Conservation (phyloP, 106 monocot genomes). For the Phalaenopsis aphrodite region DNA sequence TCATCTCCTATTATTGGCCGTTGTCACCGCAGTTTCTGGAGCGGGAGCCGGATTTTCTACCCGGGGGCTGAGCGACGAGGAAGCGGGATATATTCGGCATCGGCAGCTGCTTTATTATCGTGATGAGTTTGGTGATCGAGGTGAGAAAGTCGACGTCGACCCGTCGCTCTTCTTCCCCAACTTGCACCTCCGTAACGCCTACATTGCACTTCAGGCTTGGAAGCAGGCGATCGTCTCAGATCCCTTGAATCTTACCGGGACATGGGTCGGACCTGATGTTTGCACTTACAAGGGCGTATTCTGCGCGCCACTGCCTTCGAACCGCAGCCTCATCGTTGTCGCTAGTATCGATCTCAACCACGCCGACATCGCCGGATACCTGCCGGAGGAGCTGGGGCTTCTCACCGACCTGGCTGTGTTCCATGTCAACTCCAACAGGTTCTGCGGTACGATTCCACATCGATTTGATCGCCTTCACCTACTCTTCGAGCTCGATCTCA, state of each 20-base stretch:
- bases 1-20: conserved; percentile 6
- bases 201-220: conserved; percentile 85
- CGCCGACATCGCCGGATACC: conserved; percentile 72
- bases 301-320: conserved; percentile 46
- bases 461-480: conserved; percentile 28
- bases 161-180: conserved; percentile 40
- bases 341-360: conserved; percentile 83
- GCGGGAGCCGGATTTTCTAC: neutral
- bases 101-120: conserved; percentile 55
- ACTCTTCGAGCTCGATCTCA: conserved; percentile 73
- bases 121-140: conserved; percentile 36
- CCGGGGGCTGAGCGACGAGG: conserved; percentile 1
- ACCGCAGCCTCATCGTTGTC: conserved; percentile 34
- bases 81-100: conserved; percentile 15
- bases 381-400: conserved; percentile 65
- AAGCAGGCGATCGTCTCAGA: conserved; percentile 74
- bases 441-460: conserved; percentile 63
- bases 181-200: conserved; percentile 45
- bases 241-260: conserved; percentile 45
- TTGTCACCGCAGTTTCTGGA: neutral
- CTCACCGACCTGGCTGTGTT: conserved; percentile 59
- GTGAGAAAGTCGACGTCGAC: conserved; percentile 24
- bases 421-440: conserved; percentile 85
- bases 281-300: conserved; percentile 62
- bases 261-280: conserved; percentile 56